phyloP scores from a whole-genome alignment of 352 stramenopile species.

The Phytophthora pisi region DNA sequence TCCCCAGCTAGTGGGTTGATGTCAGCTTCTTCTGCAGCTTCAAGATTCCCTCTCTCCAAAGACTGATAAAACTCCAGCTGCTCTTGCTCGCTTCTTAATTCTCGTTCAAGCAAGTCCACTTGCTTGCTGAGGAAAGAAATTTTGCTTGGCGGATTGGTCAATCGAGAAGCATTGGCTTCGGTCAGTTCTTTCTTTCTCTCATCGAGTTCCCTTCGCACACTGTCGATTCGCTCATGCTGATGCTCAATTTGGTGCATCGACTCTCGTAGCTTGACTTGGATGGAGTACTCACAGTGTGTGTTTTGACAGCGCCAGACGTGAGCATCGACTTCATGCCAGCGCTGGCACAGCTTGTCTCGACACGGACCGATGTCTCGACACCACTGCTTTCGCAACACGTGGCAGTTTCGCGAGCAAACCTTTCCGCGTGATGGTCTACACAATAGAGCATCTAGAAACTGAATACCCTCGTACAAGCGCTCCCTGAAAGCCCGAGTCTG shows the following conservation, averaged over 20 bases:
- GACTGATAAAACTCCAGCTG: conserved; percentile 15
- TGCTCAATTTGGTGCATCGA: conserved; percentile 66
- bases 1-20: conserved; percentile 4
- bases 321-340: conserved; percentile 62
- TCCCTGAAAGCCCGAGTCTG: conserved; percentile 62
- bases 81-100: conserved; percentile 12
- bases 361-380: conserved; percentile 48
- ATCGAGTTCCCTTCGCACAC: conserved; percentile 1
- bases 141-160: neutral
- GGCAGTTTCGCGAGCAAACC: conserved; percentile 43
- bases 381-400: conserved; percentile 51
- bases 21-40: conserved; percentile 6
- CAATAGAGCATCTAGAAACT: conserved; percentile 58
- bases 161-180: conserved; percentile 2
- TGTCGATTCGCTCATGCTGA: conserved; percentile 7
- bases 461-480: conserved; percentile 47
- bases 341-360: conserved; percentile 51
- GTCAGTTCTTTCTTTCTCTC: conserved; percentile 1
- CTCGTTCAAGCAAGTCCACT: conserved; percentile 10
- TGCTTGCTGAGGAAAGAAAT: conserved; percentile 2
- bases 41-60: conserved; percentile 2
- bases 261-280: conserved; percentile 56
- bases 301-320: conserved; percentile 53
- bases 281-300: conserved; percentile 58
- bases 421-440: conserved; percentile 51